Conservation (phyloP, 2,329 filamentous ascomycete species). For the Penicillium verrucosum region DNA sequence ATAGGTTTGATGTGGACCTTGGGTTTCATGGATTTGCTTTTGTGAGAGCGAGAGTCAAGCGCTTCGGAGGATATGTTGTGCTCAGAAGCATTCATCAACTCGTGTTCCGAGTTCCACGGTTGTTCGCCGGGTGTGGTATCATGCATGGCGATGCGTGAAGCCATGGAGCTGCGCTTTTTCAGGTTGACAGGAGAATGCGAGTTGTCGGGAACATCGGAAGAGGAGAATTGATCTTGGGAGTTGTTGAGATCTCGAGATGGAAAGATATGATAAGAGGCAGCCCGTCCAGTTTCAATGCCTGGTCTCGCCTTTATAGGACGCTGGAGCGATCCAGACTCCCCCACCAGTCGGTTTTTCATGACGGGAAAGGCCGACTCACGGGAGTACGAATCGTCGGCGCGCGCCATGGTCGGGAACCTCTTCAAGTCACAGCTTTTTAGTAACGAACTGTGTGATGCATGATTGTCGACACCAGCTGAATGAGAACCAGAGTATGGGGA, state of each 20-base stretch:
- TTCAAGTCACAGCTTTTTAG: constrained; percentile 12
- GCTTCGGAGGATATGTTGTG: constrained; percentile 15
- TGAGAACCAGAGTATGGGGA: not conserved
- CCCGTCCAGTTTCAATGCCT: constrained; percentile 6
- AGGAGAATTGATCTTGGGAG: constrained; percentile 12
- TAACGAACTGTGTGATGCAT: constrained; percentile 15
- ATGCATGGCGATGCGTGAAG: constrained; percentile 11
- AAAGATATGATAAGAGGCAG: constrained; percentile 7
- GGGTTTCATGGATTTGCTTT: constrained; percentile 22
- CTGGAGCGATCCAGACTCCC: constrained; percentile 15
- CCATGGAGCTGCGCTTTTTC: constrained; percentile 10
- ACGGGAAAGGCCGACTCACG: constrained; percentile 15
- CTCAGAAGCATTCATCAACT: constrained; percentile 6
- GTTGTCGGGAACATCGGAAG: constrained; percentile 16
- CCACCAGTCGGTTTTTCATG: constrained; percentile 13
- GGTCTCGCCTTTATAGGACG: constrained; percentile 9
- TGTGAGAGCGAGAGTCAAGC: constrained; percentile 20
- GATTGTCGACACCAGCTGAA: constrained; percentile 5
- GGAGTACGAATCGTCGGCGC: constrained; percentile 12
- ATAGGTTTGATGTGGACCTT: constrained; percentile 54
- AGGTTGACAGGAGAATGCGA: constrained; percentile 6
- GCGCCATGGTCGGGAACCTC: constrained; percentile 16
- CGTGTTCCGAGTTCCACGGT: constrained; percentile 11
- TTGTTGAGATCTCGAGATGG: constrained; percentile 8
- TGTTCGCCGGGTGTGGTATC: constrained; percentile 11